phyloP scores from a whole-genome alignment of 768 basidiomycete species.

The Tricholoma furcatifolium region DNA sequence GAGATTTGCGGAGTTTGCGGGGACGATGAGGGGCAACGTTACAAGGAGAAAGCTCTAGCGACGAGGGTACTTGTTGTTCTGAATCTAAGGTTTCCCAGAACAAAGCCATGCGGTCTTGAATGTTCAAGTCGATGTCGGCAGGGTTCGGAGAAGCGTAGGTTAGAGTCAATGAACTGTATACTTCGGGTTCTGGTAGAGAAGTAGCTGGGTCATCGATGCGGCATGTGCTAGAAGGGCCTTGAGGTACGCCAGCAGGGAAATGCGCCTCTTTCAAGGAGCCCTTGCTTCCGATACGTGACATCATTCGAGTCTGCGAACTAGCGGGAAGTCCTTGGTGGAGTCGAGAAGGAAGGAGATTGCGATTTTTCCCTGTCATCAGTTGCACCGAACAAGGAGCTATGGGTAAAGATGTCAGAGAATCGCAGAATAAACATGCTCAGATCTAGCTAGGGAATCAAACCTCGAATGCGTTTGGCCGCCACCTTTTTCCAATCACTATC shows the following conservation, averaged over 20 bases:
- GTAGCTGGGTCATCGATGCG: conserved; percentile 11
- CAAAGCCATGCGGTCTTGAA: conserved; percentile 26
- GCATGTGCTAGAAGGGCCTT: conserved; percentile 8
- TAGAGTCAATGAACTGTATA: conserved; percentile 11
- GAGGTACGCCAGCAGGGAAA: not conserved
- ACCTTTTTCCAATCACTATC: conserved; percentile 43
- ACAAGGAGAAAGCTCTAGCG: conserved; percentile 15
- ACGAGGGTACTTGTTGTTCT: conserved; percentile 29
- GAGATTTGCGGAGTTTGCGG: conserved; percentile 37
- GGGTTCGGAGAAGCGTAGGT: conserved; percentile 15
- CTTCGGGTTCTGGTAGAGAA: conserved; percentile 9
- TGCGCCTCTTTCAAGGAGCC: not conserved
- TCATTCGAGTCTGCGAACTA: conserved; percentile 1
- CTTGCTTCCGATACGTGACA: not conserved
- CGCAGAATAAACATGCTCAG: not conserved
- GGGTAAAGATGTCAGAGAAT: not conserved
- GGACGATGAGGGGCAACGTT: conserved; percentile 22
- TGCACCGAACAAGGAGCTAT: conserved; percentile 6
- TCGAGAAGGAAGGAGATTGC: not conserved
- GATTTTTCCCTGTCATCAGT: not conserved
- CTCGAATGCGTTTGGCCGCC: conserved; percentile 23
- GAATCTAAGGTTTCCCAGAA: conserved; percentile 49
- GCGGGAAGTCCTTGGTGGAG: not conserved
- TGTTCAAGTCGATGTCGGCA: conserved; percentile 15
- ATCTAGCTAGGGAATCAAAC: conserved; percentile 18